A percentile compares a stretch with the other conserved stretches of the same genome.
These are phyloP conservation scores for Jackrogersella multiformis DNA, from an alignment of 495 filamentous ascomycete genomes.

Conservation along the genomic window DNA sequence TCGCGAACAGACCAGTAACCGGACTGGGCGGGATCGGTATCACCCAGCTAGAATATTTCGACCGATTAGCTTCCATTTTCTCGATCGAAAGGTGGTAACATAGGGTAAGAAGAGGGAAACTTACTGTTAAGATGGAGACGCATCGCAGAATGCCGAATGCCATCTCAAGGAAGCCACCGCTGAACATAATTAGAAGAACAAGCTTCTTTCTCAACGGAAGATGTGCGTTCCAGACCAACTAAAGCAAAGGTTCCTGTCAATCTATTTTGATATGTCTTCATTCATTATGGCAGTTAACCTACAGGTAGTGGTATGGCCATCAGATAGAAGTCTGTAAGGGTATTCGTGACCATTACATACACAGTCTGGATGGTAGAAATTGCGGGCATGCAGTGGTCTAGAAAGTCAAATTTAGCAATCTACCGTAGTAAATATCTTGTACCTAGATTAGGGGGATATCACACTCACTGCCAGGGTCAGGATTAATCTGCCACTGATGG, in stretches of 20 bases:
- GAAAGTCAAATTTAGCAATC: neutral
- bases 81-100: neutral
- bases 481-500: slow-evolving; percentile 68
- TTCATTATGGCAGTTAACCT: slow-evolving; percentile 16
- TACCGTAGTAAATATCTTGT: neutral
- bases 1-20: slow-evolving; percentile 71
- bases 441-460: too few species aligned
- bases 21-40: slow-evolving; percentile 60
- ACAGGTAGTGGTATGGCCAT: slow-evolving; percentile 64
- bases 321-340: slow-evolving; percentile 63
- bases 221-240: slow-evolving; percentile 65
- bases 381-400: slow-evolving; percentile 41
- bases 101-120: slow-evolving; percentile 22
- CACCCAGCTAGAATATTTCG: slow-evolving; percentile 40
- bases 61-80: slow-evolving; percentile 4
- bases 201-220: slow-evolving; percentile 61
- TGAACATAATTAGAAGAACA: slow-evolving; percentile 65
- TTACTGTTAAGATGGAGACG: slow-evolving; percentile 64
- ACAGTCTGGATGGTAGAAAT: slow-evolving; percentile 50
- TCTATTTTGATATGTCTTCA: slow-evolving; percentile 6
- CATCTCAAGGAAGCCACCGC: slow-evolving; percentile 68
- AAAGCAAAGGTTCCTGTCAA: slow-evolving; percentile 1
- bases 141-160: slow-evolving; percentile 67
- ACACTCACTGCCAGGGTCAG: slow-evolving; percentile 64
- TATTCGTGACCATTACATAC: slow-evolving; percentile 60